Evolutionary conservation across 768 basidiomycete species (phyloP), one percentile per base, ranked within the genome.

Genomic region (Pisolithus sp.): DNA sequence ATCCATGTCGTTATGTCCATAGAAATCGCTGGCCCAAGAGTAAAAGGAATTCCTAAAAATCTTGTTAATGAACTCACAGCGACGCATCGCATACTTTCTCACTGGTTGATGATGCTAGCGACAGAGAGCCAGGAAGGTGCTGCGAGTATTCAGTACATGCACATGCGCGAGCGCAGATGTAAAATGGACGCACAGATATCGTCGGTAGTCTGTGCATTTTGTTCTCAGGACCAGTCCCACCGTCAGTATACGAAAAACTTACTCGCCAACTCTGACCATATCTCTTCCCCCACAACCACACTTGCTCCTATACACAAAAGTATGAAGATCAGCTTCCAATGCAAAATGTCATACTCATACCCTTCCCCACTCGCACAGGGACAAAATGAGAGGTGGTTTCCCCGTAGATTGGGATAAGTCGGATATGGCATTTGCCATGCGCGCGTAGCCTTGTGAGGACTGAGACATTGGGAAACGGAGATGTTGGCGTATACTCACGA

Each of bases 301-400:
- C 79, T 68, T 82, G 76, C 59, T 77, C 70, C 79, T 82, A 54
- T n/a, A 42, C 26, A 45, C 28, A 28, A 48, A 49, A 43, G 6
- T 9, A 40, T 57, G n/a, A 61, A 42, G 3, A 20, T 10, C 39
- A 20, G 34, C 37, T 2, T 44, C 38, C 4, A 21, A 20, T 5
- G 1, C 30, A 13, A 18, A 17, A 30, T 18, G 9, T n/a, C 26
- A 13, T 36, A 48, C 38, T 18, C 73, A 59, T 62, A 85, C 83
- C 60, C 76, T 68, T 42, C 84, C 84, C 84, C 84, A 86, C 58
- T 85, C 75, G 62, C 83, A 86, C n/a, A 85, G 60, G n/a, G 83
- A 84, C 53, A 81, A 73, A 39, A 82, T 62, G 28, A 86, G 61
- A 3, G 84, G 80, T 0, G 78, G 71, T 48, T 75, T 79, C 0